Base-by-base conservation (phyloP, 225 moss, liverwort and hornwort genomes). In the Asterella californica region DNA sequence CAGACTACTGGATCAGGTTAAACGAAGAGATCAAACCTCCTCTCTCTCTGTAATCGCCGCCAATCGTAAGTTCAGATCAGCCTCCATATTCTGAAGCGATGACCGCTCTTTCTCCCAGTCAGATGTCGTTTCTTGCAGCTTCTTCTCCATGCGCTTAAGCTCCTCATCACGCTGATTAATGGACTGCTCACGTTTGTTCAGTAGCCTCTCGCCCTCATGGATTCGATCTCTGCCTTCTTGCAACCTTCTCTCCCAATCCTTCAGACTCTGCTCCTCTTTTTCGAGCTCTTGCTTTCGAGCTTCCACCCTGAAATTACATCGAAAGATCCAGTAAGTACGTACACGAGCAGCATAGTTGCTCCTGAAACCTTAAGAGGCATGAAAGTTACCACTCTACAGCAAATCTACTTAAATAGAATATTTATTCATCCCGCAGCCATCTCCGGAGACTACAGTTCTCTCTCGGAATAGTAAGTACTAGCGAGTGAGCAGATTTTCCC, bases 141-240 rank as follows among this genome's bases (percentile, higher is more conserved):
- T 85, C 64, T 87, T 90, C 71, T 86, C 85, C 19, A 85, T 83
- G 59, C 82, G 89, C 81, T 87, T 90, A 69, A 95, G 47, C 12
- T 61, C 6, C 24, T 90, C 95, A 33, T 99, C 93, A 48, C 90
- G 89, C 48, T 82, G 72, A 79, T 86, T 85, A 74, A 95, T 83
- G 61, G 87, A 76, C 64, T 89, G 86, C 81, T 99, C 99, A n/a
- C 95, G 87, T 71, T 88, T 86, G 71, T 95, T 92, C 24, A 99
- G 85, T 63, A 99, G 92, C 33, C 93, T 88, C 77, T 99, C 99
- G 53, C 99, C 99, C 34, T 99, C 99, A 73, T 93, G 90, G 74
- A 99, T 86, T 22, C 99, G 91, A 78, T 84, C 85, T 57, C 92
- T 90, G 32, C 94, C 95, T 82, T 95, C 99, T 73, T 95, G 91